Percentiles rank a stretch among this genome's conserved stretches.
Evolutionary conservation across 2,329 filamentous ascomycete species (phyloP).

Genomic region (Stemphylium vesicarium): DNA sequence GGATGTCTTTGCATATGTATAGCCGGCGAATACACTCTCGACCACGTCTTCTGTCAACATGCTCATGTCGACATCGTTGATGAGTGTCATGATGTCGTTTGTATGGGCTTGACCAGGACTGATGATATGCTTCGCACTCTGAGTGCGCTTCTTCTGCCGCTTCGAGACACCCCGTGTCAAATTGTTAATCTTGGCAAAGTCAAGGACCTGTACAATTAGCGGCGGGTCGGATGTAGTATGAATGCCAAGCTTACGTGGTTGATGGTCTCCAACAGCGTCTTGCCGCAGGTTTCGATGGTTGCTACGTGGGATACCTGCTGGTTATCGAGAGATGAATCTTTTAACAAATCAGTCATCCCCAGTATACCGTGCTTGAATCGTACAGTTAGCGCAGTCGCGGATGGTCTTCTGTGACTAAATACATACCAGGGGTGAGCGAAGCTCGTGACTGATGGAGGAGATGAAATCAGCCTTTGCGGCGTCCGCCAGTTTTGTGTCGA

Average conservation of each 20-base stretch:
- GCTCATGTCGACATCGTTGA: conserved; percentile 45
- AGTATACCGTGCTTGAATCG: conserved; percentile 61
- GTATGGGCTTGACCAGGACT: conserved; percentile 39
- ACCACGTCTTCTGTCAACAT: conserved; percentile 47
- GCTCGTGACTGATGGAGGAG: conserved; percentile 66
- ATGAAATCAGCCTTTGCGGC: conserved; percentile 64
- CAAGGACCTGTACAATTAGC: conserved; percentile 41
- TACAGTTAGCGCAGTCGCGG: neutral
- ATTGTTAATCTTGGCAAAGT: conserved; percentile 51
- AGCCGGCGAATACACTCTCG: conserved; percentile 47
- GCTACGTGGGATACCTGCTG: conserved; percentile 52
- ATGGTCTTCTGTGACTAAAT: neutral
- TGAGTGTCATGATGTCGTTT: conserved; percentile 45
- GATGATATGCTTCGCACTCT: conserved; percentile 40
- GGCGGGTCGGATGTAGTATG: neutral
- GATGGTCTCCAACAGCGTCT: conserved; percentile 51
- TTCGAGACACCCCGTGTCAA: conserved; percentile 40
- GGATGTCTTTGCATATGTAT: conserved; percentile 42
- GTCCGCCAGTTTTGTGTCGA: conserved; percentile 48
- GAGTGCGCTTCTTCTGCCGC: conserved; percentile 38
- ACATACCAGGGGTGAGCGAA: conserved; percentile 60
- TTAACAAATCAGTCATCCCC: conserved; percentile 48
- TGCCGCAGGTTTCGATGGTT: conserved; percentile 49
- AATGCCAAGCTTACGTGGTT: conserved; percentile 40
- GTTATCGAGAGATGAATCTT: conserved; percentile 39